Evolutionary conservation across 2,329 filamentous ascomycete genomes (phyloP), one percentile per base, ranked within the genome.

Genomic region (Juglanconis oblonga): DNA sequence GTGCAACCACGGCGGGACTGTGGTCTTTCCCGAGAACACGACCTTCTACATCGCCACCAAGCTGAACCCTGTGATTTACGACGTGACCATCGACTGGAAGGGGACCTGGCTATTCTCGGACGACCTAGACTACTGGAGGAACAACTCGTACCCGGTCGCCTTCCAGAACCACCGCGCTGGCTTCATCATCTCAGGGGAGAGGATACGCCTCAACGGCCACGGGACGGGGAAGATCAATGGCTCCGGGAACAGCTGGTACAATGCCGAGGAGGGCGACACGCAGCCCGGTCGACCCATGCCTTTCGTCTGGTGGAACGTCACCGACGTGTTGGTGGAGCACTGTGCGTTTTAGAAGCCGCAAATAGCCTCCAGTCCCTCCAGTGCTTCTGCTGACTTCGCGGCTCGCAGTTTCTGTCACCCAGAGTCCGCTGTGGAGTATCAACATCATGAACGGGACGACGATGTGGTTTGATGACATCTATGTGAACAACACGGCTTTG

Each of bases 391-490:
- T 60, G 36, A 60, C 42, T 4, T 32, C 47, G 7, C 4, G 17
- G 31, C 5, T n/a, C 29, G 13, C 45, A 66, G 66, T 85, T 67
- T 76, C 72, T 56, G 72, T 84, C 62, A 74, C 76, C 44, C 74
- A 84, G 57, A 78, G 81, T 2, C 80, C 76, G 10, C 72, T 85
- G 2, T 85, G 82, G 82, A 71, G 72, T 14, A 68, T 84, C 53
- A 84, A 84, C 65, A 81, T 84, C 61, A 84, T 84, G 79, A 84
- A 83, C 57, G 81, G 80, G 1, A 84, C 79, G 0, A 74, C 82
- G 54, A 79, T 84, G 69, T 70, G 69, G 53, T 79, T 84, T 61
- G 73, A 80, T 56, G 78, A 83, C 62, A 79, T 84, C 47, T 72
- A 76, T 40, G 71, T 70, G 63, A 84, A 84, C 67, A 78, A 78